Evolutionary conservation across 495 filamentous ascomycete genomes (phyloP).

Genomic region (Neurospora terricola): DNA sequence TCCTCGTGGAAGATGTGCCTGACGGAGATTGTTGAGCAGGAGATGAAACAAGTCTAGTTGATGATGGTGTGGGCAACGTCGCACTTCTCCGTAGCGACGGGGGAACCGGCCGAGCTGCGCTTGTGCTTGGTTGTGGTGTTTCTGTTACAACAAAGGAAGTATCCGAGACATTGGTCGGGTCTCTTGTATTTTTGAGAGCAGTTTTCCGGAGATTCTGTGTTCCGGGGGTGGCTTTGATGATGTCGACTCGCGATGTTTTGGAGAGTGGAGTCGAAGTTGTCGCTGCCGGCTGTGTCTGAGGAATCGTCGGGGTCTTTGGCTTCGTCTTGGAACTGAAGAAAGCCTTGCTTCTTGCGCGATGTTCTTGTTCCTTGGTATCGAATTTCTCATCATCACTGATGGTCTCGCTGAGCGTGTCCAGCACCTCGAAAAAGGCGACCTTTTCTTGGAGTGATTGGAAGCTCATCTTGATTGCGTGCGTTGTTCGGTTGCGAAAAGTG

Average conservation of each 20-base stretch:
- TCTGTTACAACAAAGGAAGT: constrained; percentile 12
- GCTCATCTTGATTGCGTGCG: constrained; percentile 6
- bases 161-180: not conserved
- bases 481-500: not conserved
- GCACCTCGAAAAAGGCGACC: constrained; percentile 15
- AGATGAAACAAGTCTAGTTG: not conserved
- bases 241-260: not conserved
- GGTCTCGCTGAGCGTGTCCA: constrained; percentile 15
- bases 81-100: constrained; percentile 12
- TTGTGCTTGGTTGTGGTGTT: constrained; percentile 13
- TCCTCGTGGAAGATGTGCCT: constrained; percentile 21
- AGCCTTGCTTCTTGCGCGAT: constrained; percentile 10
- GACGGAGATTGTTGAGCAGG: constrained; percentile 14
- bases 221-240: constrained; percentile 16
- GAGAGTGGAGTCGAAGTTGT: constrained; percentile 4
- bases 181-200: not conserved
- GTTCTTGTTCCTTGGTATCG: constrained; percentile 10
- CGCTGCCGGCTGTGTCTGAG: constrained; percentile 2
- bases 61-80: constrained; percentile 11
- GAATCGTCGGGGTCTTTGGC: not conserved
- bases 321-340: constrained; percentile 13
- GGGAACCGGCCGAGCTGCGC: constrained; percentile 2
- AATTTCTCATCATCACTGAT: constrained; percentile 14
- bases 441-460: constrained; percentile 15
- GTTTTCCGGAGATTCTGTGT: not conserved